Evolutionary conservation across 2,329 filamentous ascomycete species (phyloP).

Genomic region (Fusarium sp.): DNA sequence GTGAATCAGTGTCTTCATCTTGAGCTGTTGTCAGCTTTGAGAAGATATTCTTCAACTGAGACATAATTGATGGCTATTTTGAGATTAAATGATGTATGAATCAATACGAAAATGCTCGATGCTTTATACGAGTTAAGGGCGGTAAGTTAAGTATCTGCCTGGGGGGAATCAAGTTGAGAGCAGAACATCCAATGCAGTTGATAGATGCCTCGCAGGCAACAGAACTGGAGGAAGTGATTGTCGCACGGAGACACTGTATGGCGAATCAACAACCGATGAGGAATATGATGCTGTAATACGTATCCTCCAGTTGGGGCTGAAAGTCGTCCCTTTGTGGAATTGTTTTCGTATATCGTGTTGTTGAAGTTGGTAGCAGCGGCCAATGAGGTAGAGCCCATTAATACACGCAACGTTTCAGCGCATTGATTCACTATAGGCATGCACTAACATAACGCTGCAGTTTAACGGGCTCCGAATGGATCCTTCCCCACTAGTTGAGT

Average conservation of each 20-base stretch:
- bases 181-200: not conserved
- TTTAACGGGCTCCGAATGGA: conserved; percentile 15
- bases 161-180: not conserved
- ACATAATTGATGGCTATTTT: conserved; percentile 22
- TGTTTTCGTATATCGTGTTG: conserved; percentile 22
- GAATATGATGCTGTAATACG: not conserved
- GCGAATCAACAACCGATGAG: not conserved
- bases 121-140: not conserved
- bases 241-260: not conserved
- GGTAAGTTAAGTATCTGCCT: conserved; percentile 8
- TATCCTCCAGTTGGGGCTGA: not conserved
- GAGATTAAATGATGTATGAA: not conserved
- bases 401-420: conserved; percentile 48
- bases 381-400: conserved; percentile 39
- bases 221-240: not conserved
- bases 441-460: not conserved
- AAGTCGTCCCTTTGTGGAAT: not conserved
- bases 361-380: conserved; percentile 8
- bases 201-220: conserved; percentile 12
- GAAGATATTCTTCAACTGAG: conserved; percentile 32
- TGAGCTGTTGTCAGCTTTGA: conserved; percentile 31
- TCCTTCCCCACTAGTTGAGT: conserved; percentile 25
- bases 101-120: not conserved
- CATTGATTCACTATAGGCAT: conserved; percentile 12
- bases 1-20: conserved; percentile 16